phyloP scores from a whole-genome alignment of 179 eudicot species.

The Patellifolia procumbens region DNA sequence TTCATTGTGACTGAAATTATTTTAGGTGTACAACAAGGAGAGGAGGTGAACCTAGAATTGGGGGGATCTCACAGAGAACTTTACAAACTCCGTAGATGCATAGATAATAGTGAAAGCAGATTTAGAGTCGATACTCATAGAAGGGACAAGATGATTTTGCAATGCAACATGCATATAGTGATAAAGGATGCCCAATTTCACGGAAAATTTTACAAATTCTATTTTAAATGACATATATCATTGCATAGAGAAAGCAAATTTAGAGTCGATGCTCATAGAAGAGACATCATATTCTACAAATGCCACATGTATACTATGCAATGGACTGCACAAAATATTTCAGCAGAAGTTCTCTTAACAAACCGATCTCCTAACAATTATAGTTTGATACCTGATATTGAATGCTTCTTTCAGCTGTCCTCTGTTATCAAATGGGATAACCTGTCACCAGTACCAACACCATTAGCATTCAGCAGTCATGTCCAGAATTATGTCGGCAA shows the following conservation, averaged over 20 bases:
- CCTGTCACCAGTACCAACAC: conserved; percentile 44
- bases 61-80: background rate
- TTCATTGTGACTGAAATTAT: background rate
- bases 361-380: background rate
- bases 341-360: background rate
- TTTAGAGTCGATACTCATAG: background rate
- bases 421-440: conserved; percentile 91
- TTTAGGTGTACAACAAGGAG: background rate
- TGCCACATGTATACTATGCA: background rate
- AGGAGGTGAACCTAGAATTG: background rate
- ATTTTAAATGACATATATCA: background rate
- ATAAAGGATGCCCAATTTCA: background rate
- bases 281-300: background rate
- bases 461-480: background rate
- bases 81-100: background rate
- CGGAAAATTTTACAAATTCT: background rate
- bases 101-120: background rate
- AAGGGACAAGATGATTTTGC: background rate
- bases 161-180: background rate
- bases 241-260: no score
- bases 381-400: conserved; percentile 70
- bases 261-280: no score
- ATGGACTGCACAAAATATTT: background rate
- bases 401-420: conserved; percentile 98
- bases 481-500: background rate